Percentiles rank a stretch among this genome's conserved stretches.
phyloP scores from a whole-genome alignment of 768 basidiomycete species.

The Crassisporium funariophilum region DNA sequence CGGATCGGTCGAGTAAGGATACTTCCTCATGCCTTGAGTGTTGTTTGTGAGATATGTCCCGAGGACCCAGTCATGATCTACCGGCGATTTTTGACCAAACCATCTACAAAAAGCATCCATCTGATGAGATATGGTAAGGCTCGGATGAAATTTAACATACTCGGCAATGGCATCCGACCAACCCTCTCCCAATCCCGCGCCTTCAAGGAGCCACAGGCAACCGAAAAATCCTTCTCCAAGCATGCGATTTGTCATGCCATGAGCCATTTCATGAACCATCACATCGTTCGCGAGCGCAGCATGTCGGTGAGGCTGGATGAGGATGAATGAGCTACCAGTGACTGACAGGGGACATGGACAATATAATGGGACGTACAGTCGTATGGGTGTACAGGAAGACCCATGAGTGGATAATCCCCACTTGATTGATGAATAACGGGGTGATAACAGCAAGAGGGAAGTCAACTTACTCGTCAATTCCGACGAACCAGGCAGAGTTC shows the following conservation, averaged over 20 bases:
- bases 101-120: conserved; percentile 35
- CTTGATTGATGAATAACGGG: too few species aligned
- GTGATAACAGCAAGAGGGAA: too few species aligned
- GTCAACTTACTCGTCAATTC: too few species aligned
- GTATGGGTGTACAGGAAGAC: too few species aligned
- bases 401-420: too few species aligned
- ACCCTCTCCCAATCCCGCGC: conserved; percentile 56
- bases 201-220: conserved; percentile 53
- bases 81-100: too few species aligned
- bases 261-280: conserved; percentile 42
- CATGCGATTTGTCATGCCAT: conserved; percentile 45
- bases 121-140: conserved; percentile 13
- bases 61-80: conserved; percentile 31
- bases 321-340: too few species aligned
- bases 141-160: conserved; percentile 14
- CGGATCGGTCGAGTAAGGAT: conserved; percentile 50
- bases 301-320: conserved; percentile 51
- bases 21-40: conserved; percentile 47
- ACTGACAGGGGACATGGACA: too few species aligned
- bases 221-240: conserved; percentile 51
- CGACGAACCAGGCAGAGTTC: too few species aligned
- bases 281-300: conserved; percentile 57
- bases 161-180: conserved; percentile 48
- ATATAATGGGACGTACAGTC: too few species aligned
- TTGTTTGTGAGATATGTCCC: conserved; percentile 51